A percentile compares a stretch with the other conserved stretches of the same genome.
phyloP scores from a whole-genome alignment of 2,329 filamentous ascomycete species.

The Chaetothyriales sp. region DNA sequence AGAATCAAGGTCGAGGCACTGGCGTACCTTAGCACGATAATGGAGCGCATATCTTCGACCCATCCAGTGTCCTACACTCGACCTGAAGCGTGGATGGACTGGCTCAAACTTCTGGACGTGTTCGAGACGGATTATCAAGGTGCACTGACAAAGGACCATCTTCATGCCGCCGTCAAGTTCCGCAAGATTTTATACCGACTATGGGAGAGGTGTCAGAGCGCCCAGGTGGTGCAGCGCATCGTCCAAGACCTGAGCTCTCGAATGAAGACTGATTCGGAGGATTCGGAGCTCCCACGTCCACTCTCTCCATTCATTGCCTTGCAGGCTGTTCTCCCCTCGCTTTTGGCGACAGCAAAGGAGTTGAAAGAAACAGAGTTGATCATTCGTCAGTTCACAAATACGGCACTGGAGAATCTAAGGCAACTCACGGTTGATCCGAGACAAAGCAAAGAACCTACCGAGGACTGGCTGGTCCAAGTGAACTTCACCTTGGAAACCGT shows the following conservation, averaged over 20 bases:
- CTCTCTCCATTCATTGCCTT: neutral
- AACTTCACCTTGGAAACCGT: neutral
- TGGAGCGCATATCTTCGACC: neutral
- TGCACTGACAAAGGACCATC: neutral
- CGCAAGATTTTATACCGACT: neutral
- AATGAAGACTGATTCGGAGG: neutral
- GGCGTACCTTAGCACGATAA: neutral
- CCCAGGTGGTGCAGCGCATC: neutral
- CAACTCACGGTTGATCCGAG: neutral
- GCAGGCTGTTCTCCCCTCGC: neutral
- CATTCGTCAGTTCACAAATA: neutral
- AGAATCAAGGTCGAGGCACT: neutral
- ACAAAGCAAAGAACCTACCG: neutral
- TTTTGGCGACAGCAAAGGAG: neutral
- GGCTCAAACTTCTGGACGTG: neutral
- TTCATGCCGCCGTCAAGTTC: neutral
- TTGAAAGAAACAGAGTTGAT: neutral
- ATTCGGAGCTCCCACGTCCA: neutral
- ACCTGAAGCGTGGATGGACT: neutral
- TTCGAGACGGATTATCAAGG: neutral
- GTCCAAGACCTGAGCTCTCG: neutral
- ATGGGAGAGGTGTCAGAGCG: neutral
- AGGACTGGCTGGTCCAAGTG: neutral
- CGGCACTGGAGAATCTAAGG: neutral
- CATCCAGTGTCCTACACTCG: neutral